Percentiles rank a stretch among this genome's conserved stretches.
phyloP scores from a whole-genome alignment of 1,139 yeast species.

The Meyerozyma smithsonii region DNA sequence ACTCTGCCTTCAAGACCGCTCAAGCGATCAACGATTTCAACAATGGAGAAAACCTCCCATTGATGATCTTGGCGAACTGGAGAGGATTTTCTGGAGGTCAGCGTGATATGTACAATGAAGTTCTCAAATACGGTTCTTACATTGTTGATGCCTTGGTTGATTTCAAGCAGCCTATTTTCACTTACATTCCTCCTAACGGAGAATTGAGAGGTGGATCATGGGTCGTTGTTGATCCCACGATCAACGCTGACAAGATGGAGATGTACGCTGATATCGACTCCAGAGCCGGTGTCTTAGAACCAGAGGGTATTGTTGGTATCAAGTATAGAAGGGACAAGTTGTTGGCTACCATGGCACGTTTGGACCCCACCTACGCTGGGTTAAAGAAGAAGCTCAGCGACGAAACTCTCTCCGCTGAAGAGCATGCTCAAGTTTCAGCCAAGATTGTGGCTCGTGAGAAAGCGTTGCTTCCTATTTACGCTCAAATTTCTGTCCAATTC shows the following conservation, averaged over 20 bases:
- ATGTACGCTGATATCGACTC: constrained; percentile 97
- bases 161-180: constrained; percentile 93
- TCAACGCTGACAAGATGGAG: constrained; percentile 96
- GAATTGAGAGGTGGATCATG: constrained; percentile 99
- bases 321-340: constrained; percentile 93
- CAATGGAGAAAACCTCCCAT: constrained; percentile 94
- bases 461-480: constrained; percentile 77
- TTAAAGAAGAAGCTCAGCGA: constrained; percentile 57
- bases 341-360: constrained; percentile 81
- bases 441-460: constrained; percentile 76
- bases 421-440: constrained; percentile 58
- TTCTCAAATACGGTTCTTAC: constrained; percentile 90
- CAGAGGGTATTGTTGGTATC: constrained; percentile 98
- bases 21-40: constrained; percentile 97
- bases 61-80: constrained; percentile 98
- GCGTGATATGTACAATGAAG: constrained; percentile 98
- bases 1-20: constrained; percentile 97
- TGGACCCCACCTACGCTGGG: constrained; percentile 70
- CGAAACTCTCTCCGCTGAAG: constrained; percentile 53
- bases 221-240: constrained; percentile 99
- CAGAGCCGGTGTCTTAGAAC: constrained; percentile 98
- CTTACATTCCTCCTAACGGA: constrained; percentile 96
- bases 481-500: constrained; percentile 90
- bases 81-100: constrained; percentile 99
- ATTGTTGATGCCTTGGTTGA: constrained; percentile 96